These are phyloP conservation scores for Gaillardinia entomophila DNA, from an alignment of 805 yeast genomes.

Conservation along the genomic window DNA sequence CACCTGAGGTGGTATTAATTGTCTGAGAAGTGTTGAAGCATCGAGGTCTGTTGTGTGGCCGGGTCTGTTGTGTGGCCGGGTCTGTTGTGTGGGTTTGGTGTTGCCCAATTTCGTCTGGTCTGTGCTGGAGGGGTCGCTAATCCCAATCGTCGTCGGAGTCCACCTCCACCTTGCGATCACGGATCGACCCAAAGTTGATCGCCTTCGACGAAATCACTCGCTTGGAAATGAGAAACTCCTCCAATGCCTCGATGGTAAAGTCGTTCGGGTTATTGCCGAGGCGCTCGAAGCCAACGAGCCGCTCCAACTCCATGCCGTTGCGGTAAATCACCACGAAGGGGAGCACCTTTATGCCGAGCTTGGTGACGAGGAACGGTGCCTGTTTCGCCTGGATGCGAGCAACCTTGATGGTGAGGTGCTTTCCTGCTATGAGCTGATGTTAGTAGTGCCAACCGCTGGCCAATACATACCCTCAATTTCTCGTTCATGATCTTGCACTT, in stretches of 20 bases:
- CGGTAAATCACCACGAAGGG: constrained; percentile 65
- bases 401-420: constrained; percentile 52
- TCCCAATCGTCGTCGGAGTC: constrained; percentile 34
- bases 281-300: constrained; percentile 67
- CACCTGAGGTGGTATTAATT: no score
- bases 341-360: constrained; percentile 56
- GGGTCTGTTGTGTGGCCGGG: no score
- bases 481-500: constrained; percentile 59
- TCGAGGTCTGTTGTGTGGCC: no score
- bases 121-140: constrained; percentile 6
- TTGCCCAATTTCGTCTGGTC: no score
- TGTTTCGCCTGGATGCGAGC: constrained; percentile 51
- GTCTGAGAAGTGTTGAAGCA: no score
- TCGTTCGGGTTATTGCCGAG: constrained; percentile 43
- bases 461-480: constrained; percentile 18
- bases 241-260: constrained; percentile 46
- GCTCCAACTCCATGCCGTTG: constrained; percentile 51
- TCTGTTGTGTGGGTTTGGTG: no score
- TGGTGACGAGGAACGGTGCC: constrained; percentile 69
- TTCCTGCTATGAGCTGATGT: constrained; percentile 41
- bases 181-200: constrained; percentile 17
- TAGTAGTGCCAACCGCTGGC: constrained; percentile 3
- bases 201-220: constrained; percentile 30
- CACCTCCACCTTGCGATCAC: constrained; percentile 1
- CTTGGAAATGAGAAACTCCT: constrained; percentile 18